Evolutionary conservation across 495 filamentous ascomycete species (phyloP), one percentile per base, ranked within the genome.

Genomic region (Letharia columbiana): DNA sequence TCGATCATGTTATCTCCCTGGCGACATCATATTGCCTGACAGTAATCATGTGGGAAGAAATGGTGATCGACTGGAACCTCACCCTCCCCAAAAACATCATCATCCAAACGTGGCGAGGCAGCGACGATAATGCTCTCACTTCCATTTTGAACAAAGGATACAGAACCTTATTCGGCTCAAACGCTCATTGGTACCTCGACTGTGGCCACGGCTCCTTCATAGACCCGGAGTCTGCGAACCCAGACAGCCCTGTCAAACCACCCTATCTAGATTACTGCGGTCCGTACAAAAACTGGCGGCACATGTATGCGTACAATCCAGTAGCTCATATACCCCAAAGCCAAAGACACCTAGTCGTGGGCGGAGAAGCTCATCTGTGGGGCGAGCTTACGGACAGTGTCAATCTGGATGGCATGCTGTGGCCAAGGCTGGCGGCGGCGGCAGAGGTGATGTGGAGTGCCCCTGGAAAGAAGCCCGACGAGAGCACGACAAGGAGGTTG

Each of bases 11-110:
- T 49, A 79, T 84, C 28, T 79, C 92, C 11, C 70, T 79, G 31
- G 75, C 75, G 37, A 76, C 79, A 2, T 74, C 75, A 37, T 76
- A 80, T 4, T 85, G 84, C 23, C 76, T 91, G 66, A 81, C 80
- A 17, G 87, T 89, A 4, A 77, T 92, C n/a, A 83, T 87, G 11
- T 93, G 90, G 90, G 90, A 93, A 74, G 90, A 93, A 72, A 90
- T 91, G 78, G 80, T 89, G 3, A 76, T 89, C 17, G 79, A 82
- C 37, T 93, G 88, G 83, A 88, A 91, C 73, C 72, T 92, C 39
- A 87, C 81, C 1, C 76, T 92, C 11, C 61, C 83, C 0, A 70
- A 79, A 37, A 80, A 86, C 52, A 79, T 82, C 31, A 80, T 92
- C 54, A 81, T 92, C 7, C 90, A 92, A 73, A 80, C 84, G 10